These are phyloP conservation scores for Rhodosporidiobolus sp. DNA, from an alignment of 768 basidiomycete genomes.

Conservation along the genomic window DNA sequence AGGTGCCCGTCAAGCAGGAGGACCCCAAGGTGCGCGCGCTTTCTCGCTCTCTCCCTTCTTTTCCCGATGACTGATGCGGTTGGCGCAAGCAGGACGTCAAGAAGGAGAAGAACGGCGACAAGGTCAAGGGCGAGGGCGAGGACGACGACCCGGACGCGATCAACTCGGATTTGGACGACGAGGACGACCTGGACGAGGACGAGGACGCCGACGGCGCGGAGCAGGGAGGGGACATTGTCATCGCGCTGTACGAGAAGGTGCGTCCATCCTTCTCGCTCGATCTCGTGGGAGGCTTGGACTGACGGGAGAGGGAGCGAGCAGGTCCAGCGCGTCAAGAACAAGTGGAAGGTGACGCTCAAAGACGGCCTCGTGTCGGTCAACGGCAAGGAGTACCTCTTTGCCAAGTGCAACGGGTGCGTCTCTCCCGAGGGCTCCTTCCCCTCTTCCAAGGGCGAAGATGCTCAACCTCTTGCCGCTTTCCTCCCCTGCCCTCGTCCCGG, in stretches of 20 bases:
- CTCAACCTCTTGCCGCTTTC: no score
- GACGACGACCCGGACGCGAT: constrained; percentile 63
- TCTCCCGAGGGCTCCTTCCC: not conserved
- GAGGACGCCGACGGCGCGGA: constrained; percentile 64
- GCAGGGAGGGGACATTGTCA: constrained; percentile 80
- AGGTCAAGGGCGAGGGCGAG: constrained; percentile 11
- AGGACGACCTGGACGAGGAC: constrained; percentile 69
- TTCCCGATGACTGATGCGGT: not conserved
- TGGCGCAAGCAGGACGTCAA: constrained; percentile 6
- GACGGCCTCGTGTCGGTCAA: constrained; percentile 97
- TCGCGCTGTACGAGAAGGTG: constrained; percentile 98
- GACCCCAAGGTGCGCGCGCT: constrained; percentile 28
- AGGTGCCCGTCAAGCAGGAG: constrained; percentile 8
- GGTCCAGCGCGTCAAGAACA: constrained; percentile 99
- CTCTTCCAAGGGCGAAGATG: not conserved
- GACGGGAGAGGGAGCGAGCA: constrained; percentile 46
- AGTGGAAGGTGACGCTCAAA: constrained; percentile 95
- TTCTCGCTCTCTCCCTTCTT: not conserved
- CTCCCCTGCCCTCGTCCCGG: not conserved
- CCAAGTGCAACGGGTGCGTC: constrained; percentile 88
- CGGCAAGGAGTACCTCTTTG: constrained; percentile 94
- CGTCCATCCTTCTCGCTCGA: constrained; percentile 27
- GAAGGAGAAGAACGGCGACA: constrained; percentile 21
- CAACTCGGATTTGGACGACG: constrained; percentile 92
- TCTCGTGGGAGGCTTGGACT: constrained; percentile 1